Evolutionary conservation across 306 rosid species (phyloP), one percentile per base, ranked within the genome.

Genomic region (Cicer judaicum): DNA sequence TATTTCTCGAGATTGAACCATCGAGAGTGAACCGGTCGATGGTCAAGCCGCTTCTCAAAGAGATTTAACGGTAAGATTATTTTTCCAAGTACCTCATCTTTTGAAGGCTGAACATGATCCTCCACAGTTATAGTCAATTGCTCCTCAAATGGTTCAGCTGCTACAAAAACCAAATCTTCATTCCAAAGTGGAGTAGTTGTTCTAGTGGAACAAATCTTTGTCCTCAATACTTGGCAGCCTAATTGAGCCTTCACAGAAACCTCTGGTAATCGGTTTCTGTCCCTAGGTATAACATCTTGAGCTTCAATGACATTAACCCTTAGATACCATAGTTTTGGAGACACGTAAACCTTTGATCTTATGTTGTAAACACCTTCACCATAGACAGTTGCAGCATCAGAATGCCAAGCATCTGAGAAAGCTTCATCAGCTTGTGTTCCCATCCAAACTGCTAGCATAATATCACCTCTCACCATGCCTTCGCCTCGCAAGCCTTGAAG

Each of bases 341-440:
- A 92, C 36, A 92, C 86, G 49, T 92, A 92, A 54, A 92, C 98
- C 83, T 92, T 92, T 77, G 98, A 90, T 70, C 96, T 69, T 65
- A 86, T 84, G 75, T 88, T 92, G 59, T 76, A 64, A 77, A 92
- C 87, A 46, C 98, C 96, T 19, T 90, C 94, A 5, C 98, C 96
- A 68, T 53, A 87, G 44, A 83, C 97, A 14, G 85, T 73, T 36
- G 94, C 96, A 49, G 96, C 90, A 78, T 92, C 96, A 7, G 96
- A 85, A 76, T 90, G 91, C 98, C 96, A 92, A 54, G 98, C 88
- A 65, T 92, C 90, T 12, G 93, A 80, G 68, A 92, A 92, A 64
- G 96, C 95, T 81, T 92, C 97, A 50, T 92, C 97, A 57, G 96
- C 93, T 57, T 92, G 97, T 59, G 96, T 92, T 72, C 97, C 97